phyloP scores from a whole-genome alignment of 345 rosid genomes.

The Arabidopsis arenosa region DNA sequence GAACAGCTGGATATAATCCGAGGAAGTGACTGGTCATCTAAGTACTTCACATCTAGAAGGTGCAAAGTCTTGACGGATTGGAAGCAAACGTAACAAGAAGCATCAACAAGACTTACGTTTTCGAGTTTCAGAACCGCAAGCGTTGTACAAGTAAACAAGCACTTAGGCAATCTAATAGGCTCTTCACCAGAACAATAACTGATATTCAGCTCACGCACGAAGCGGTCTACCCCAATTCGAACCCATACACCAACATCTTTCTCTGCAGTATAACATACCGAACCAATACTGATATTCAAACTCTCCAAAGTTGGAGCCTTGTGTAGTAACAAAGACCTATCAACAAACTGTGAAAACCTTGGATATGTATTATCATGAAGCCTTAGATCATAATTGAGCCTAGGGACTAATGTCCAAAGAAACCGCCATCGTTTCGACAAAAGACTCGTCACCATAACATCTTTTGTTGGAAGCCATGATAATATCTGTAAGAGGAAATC shows the following conservation, averaged over 20 bases:
- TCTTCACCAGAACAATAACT: conserved; percentile 27
- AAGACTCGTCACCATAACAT: conserved; percentile 33
- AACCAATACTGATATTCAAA: conserved; percentile 34
- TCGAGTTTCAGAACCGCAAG: conserved; percentile 38
- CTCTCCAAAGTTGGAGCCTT: conserved; percentile 29
- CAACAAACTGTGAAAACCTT: conserved; percentile 30
- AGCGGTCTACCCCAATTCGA: conserved; percentile 31
- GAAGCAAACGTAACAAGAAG: conserved; percentile 24
- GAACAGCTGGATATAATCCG: conserved; percentile 24
- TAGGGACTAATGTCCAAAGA: conserved; percentile 42
- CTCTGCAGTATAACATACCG: not conserved
- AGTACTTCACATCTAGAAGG: conserved; percentile 38
- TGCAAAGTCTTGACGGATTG: conserved; percentile 36
- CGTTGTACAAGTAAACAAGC: conserved; percentile 27
- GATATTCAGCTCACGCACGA: conserved; percentile 35
- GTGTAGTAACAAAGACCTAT: conserved; percentile 42
- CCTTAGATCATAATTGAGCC: conserved; percentile 36
- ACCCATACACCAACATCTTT: conserved; percentile 36
- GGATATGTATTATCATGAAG: conserved; percentile 12
- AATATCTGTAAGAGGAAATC: conserved; percentile 44
- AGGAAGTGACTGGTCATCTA: conserved; percentile 38
- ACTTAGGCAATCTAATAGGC: conserved; percentile 37
- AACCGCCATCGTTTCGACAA: conserved; percentile 33
- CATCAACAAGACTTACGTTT: conserved; percentile 32
- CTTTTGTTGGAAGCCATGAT: conserved; percentile 38